Evolutionary conservation across 2,329 filamentous ascomycete species (phyloP).

Genomic region (Fusarium drepaniforme): DNA sequence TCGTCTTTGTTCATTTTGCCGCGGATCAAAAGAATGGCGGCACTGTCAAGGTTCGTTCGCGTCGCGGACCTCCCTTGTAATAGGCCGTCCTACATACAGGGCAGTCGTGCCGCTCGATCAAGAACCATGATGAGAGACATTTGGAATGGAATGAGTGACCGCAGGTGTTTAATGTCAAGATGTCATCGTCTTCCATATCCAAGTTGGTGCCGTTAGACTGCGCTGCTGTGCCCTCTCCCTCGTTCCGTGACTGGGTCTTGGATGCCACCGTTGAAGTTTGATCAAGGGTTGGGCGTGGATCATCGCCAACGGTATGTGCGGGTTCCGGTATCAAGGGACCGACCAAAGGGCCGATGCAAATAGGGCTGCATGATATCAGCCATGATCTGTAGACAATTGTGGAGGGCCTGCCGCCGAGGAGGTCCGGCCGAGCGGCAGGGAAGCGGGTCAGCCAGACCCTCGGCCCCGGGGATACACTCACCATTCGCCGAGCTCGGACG

Average conservation of each 20-base stretch:
- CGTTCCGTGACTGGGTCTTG: neutral
- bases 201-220: neutral
- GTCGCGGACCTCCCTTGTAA: slow-evolving; percentile 36
- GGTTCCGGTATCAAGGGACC: slow-evolving; percentile 47
- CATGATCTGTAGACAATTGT: slow-evolving; percentile 7
- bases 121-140: slow-evolving; percentile 55
- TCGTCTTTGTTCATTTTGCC: neutral
- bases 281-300: slow-evolving; percentile 32
- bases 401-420: neutral
- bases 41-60: slow-evolving; percentile 28
- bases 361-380: slow-evolving; percentile 41
- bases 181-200: slow-evolving; percentile 43
- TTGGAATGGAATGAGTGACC: slow-evolving; percentile 55
- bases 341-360: slow-evolving; percentile 49
- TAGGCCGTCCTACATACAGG: slow-evolving; percentile 54
- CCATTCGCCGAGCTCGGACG: slow-evolving; percentile 42
- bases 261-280: slow-evolving; percentile 26
- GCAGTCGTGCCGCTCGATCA: slow-evolving; percentile 52
- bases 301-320: slow-evolving; percentile 24
- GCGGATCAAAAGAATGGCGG: slow-evolving; percentile 37
- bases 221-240: neutral
- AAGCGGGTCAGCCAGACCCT: slow-evolving; percentile 11
- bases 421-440: slow-evolving; percentile 13
- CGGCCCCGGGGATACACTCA: slow-evolving; percentile 29
- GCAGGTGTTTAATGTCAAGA: slow-evolving; percentile 53